Conservation (phyloP, 352 stramenopile genomes). For the Globisporangium carolinianum region DNA sequence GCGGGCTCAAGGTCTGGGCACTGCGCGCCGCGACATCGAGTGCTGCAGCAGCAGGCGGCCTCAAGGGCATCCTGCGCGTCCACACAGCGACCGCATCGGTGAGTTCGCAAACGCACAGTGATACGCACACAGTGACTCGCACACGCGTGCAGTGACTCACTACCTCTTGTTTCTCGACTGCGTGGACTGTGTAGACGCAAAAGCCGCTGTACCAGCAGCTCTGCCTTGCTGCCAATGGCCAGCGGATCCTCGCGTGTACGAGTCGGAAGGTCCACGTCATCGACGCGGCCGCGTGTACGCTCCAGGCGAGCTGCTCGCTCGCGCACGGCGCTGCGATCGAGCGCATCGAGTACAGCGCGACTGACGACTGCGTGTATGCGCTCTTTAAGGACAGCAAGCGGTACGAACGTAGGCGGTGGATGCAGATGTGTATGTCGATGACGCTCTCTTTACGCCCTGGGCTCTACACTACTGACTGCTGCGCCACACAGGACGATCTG, state of each 20-base stretch:
- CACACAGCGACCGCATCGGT: conserved; percentile 34
- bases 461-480: too few relatives aligned
- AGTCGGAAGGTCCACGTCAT: conserved; percentile 23
- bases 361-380: conserved; percentile 24
- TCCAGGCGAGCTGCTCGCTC: conserved; percentile 19
- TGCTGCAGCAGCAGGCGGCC: conserved; percentile 16
- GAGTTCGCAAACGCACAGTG: neutral
- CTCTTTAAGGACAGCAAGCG: conserved; percentile 22
- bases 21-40: conserved; percentile 19
- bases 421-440: too few relatives aligned
- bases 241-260: conserved; percentile 27
- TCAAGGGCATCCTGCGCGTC: conserved; percentile 45
- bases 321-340: conserved; percentile 18
- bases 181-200: conserved; percentile 12
- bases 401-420: conserved; percentile 6
- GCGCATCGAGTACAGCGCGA: conserved; percentile 21
- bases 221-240: conserved; percentile 22
- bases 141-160: neutral
- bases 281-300: conserved; percentile 25
- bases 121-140: neutral
- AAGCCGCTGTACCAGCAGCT: conserved; percentile 31
- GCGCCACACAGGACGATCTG: conserved; percentile 17
- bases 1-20: conserved; percentile 48
- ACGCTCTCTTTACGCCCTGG: too few relatives aligned
- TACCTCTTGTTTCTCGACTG: neutral